A percentile compares a stretch with the other conserved stretches of the same genome.
phyloP scores from a whole-genome alignment of 2,329 filamentous ascomycete species.

The Ophiocordyceps camponoti-saundersi region DNA sequence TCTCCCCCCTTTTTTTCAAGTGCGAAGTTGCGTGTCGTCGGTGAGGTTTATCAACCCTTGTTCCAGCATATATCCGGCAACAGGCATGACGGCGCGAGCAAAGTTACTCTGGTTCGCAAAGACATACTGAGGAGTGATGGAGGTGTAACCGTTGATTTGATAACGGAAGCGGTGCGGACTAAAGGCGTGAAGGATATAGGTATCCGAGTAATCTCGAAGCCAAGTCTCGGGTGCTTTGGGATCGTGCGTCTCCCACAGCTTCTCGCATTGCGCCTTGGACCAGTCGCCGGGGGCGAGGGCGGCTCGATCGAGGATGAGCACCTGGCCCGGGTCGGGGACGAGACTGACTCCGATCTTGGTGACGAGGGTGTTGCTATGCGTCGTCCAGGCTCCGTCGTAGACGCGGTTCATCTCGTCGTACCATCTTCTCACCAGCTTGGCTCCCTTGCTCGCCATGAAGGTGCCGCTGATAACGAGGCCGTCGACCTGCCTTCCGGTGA shows the following conservation, averaged over 20 bases:
- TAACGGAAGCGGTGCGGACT: neutral
- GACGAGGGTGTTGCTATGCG: conserved; percentile 10
- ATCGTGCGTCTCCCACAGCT: conserved; percentile 6
- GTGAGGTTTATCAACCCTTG: conserved; percentile 1
- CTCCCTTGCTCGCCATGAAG: neutral
- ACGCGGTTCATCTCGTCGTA: conserved; percentile 8
- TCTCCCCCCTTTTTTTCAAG: too few species aligned
- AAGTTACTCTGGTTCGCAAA: conserved; percentile 9
- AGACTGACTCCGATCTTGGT: conserved; percentile 28
- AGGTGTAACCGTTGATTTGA: conserved; percentile 3
- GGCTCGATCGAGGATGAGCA: conserved; percentile 9
- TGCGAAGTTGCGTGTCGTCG: neutral
- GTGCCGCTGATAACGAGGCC: neutral
- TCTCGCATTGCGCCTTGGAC: conserved; percentile 1
- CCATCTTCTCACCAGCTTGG: neutral
- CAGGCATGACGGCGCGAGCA: conserved; percentile 7
- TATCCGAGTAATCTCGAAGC: conserved; percentile 6
- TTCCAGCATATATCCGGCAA: conserved; percentile 6
- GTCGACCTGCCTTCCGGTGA: neutral
- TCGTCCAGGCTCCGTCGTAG: conserved; percentile 12
- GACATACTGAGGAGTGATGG: conserved; percentile 7
- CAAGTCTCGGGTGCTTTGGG: conserved; percentile 2
- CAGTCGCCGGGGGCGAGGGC: conserved; percentile 10
- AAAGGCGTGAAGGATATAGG: conserved; percentile 9
- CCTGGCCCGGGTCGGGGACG: conserved; percentile 6